Conservation (phyloP, 2,329 filamentous ascomycete species). For the Calonectria honghensis region DNA sequence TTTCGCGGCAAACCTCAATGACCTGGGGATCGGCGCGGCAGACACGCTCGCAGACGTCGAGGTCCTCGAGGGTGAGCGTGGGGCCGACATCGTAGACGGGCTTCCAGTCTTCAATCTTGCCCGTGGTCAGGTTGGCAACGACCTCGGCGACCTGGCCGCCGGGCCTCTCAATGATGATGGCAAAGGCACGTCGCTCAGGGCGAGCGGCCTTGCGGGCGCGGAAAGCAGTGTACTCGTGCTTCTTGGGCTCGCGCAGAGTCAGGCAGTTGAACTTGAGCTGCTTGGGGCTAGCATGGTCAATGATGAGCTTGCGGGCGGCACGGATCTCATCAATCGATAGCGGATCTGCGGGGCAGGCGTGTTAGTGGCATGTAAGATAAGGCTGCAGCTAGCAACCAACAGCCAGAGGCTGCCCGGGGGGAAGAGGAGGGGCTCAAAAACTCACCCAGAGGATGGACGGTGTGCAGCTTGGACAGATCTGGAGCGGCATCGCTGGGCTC, state of each 20-base stretch:
- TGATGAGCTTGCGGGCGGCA: slow-evolving; percentile 68
- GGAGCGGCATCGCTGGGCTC: slow-evolving; percentile 62
- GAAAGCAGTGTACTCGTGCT: slow-evolving; percentile 78
- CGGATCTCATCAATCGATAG: slow-evolving; percentile 74
- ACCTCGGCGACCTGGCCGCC: slow-evolving; percentile 67
- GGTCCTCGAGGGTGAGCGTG: slow-evolving; percentile 84
- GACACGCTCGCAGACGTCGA: slow-evolving; percentile 83
- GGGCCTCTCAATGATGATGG: slow-evolving; percentile 67
- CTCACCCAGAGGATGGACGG: slow-evolving; percentile 63
- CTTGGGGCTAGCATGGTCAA: slow-evolving; percentile 59
- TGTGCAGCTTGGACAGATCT: slow-evolving; percentile 57
- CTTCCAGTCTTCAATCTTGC: slow-evolving; percentile 66
- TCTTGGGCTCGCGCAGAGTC: slow-evolving; percentile 79
- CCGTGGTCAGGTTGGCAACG: slow-evolving; percentile 68
- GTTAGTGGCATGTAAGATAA: slow-evolving; percentile 29
- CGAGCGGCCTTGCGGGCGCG: slow-evolving; percentile 69
- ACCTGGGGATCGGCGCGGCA: slow-evolving; percentile 82
- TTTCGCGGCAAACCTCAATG: slow-evolving; percentile 83
- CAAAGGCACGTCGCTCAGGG: slow-evolving; percentile 69
- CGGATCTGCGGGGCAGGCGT: slow-evolving; percentile 63
- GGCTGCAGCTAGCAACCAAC: not conserved
- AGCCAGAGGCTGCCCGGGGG: too few species aligned
- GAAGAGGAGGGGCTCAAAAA: not conserved
- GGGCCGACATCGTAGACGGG: slow-evolving; percentile 68
- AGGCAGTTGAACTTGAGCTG: slow-evolving; percentile 75